Evolutionary conservation across 192 early-diverging fungal species (phyloP), one percentile per base, ranked within the genome.

Genomic region (Spizellomyces punctatus): DNA sequence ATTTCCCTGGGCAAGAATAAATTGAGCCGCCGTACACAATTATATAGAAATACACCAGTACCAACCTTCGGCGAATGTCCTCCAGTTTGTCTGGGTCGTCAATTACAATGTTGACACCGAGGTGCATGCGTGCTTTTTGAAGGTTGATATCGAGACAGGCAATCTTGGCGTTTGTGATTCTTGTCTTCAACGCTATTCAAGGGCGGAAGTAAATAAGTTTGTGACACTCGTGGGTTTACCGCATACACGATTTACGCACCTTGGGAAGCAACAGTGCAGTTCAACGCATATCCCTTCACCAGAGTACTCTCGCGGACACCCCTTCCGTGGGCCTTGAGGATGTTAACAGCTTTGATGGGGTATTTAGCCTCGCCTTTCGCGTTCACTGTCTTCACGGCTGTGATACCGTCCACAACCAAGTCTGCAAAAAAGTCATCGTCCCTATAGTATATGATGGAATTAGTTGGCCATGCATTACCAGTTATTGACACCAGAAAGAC

Each of bases 81-180:
- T 99, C 98, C 10, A 99, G 86, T 79, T 98, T 91, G 71, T 98
- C 92, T 12, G 98, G 98, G 77, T 99, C 94, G 78, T 99, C 98
- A 58, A 99, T 91, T 48, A 96, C 93, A 77, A 99, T 96, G 76
- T 98, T 92, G 57, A 99, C 95, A 59, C 98, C 98, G 49, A 99
- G 79, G 80, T 94, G 91, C 98, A 99, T 98, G 66, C 96, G 89
- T 10, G 94, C 92, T 84, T 96, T 98, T 82, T 96, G 95, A 57
- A 99, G 87, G 87, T 99, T 98, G 83, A 99, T 96, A 77, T 99
- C 98, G 60, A 99, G 83, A 70, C 94, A 96, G 12, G 96, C 94
- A 83, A 99, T 97, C 82, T 95, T 95, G 54, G 98, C 95, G 66
- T 89, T 90, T 16, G 77, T 82, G 65, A 99, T 84, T 62, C 84